A percentile compares a stretch with the other conserved stretches of the same genome.
These are phyloP conservation scores for Epichloe typhina DNA, from an alignment of 2,329 filamentous ascomycete genomes.

Conservation along the genomic window DNA sequence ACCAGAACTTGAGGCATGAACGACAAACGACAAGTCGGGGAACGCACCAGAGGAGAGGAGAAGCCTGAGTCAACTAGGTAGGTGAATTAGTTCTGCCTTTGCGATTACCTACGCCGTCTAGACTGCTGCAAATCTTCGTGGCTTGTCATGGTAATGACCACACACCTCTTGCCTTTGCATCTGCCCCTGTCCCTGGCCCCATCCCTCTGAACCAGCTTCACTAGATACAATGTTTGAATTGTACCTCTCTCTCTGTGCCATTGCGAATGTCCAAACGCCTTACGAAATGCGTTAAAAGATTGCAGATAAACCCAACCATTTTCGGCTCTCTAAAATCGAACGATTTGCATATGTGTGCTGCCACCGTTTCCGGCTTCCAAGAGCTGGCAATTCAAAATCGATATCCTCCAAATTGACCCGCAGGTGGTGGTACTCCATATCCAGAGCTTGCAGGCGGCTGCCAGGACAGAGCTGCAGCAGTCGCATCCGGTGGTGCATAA, in stretches of 20 bases:
- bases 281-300: constrained; percentile 8
- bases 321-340: neutral
- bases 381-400: constrained; percentile 14
- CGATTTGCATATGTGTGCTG: neutral
- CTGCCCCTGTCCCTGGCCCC: neutral
- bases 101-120: neutral
- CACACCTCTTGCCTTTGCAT: too few species aligned
- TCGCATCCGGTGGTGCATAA: constrained; percentile 18
- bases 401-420: constrained; percentile 24
- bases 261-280: constrained; percentile 13
- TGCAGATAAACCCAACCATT: constrained; percentile 3
- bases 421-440: constrained; percentile 18
- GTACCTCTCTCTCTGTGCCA: neutral
- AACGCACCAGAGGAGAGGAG: neutral
- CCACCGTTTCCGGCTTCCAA: neutral
- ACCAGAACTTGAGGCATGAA: neutral
- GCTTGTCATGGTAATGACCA: too few species aligned
- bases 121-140: neutral
- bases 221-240: neutral
- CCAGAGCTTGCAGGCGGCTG: constrained; percentile 18
- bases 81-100: neutral
- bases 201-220: neutral
- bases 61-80: neutral
- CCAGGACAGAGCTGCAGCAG: constrained; percentile 9
- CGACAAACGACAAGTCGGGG: neutral